Conservation (phyloP, 441 rosid species). For the Croton laevigatus region DNA sequence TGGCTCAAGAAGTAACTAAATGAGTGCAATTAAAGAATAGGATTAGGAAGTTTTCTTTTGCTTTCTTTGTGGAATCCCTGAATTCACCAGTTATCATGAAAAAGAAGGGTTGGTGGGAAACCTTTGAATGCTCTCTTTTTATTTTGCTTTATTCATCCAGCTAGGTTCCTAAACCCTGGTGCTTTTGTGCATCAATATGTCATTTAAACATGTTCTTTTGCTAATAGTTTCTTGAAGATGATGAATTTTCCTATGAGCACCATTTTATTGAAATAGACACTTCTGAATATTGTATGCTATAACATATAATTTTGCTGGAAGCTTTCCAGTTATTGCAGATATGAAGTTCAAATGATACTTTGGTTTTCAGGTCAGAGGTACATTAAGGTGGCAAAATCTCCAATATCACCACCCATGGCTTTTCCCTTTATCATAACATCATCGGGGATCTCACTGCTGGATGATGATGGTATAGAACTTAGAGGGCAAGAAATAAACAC, state of each 20-base stretch:
- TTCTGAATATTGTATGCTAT: not conserved
- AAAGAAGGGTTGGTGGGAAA: not conserved
- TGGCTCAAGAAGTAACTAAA: not conserved
- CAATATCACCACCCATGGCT: constrained; percentile 69
- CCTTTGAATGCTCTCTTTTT: not conserved
- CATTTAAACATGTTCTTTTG: not conserved
- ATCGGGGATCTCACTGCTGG: constrained; percentile 62
- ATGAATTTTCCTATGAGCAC: not conserved
- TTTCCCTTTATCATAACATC: constrained; percentile 67
- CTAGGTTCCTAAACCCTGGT: not conserved
- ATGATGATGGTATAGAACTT: constrained; percentile 57
- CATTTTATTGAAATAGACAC: not conserved
- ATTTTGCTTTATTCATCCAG: not conserved
- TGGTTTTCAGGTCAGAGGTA: constrained; percentile 60
- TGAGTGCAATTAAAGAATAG: not conserved
- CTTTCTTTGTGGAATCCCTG: not conserved
- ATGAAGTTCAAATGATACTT: constrained; percentile 6
- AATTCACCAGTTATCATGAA: not conserved
- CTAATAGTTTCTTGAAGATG: not conserved
- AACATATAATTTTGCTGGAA: constrained; percentile 6
- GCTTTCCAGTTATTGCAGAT: constrained; percentile 8
- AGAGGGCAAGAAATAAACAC: constrained; percentile 60
- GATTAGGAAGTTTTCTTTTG: not conserved
- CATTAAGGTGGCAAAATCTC: constrained; percentile 82
- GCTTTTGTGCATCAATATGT: not conserved